phyloP scores from a whole-genome alignment of 345 rosid genomes.

The Turritis glabra region DNA sequence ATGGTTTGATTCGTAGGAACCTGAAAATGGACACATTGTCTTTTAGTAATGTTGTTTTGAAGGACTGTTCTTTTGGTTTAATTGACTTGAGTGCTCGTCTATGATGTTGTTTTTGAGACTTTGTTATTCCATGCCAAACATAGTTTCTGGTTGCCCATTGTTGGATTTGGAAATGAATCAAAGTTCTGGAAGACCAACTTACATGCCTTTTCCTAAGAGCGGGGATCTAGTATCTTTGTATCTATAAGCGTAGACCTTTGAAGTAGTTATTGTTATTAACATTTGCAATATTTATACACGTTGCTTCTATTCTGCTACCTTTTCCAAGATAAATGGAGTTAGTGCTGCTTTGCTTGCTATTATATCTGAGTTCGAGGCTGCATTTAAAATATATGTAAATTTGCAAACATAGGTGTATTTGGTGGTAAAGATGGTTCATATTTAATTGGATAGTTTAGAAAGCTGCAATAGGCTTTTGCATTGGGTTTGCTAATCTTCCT shows the following conservation, averaged over 20 bases:
- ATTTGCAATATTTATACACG: neutral
- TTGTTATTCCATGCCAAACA: neutral
- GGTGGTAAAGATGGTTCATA: neutral
- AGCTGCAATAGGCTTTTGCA: slow-evolving; percentile 10
- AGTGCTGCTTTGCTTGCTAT: neutral
- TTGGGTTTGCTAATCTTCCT: slow-evolving; percentile 17
- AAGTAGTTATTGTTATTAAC: neutral
- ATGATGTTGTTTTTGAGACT: slow-evolving; percentile 15
- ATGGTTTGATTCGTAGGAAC: slow-evolving; percentile 1
- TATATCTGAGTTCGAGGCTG: neutral
- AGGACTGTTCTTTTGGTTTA: neutral
- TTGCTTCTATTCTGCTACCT: slow-evolving; percentile 5
- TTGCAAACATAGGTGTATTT: neutral
- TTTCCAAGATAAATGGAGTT: neutral
- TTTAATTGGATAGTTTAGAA: neutral
- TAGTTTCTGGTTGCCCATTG: neutral
- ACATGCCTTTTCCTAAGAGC: neutral
- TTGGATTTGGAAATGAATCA: slow-evolving; percentile 1
- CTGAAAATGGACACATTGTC: neutral
- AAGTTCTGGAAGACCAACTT: neutral
- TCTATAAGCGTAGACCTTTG: neutral
- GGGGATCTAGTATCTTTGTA: neutral
- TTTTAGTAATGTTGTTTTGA: neutral
- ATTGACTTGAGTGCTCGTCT: neutral
- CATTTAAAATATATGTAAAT: neutral